Conservation (phyloP, 2,329 filamentous ascomycete species). For the Sphaerulina musiva region DNA sequence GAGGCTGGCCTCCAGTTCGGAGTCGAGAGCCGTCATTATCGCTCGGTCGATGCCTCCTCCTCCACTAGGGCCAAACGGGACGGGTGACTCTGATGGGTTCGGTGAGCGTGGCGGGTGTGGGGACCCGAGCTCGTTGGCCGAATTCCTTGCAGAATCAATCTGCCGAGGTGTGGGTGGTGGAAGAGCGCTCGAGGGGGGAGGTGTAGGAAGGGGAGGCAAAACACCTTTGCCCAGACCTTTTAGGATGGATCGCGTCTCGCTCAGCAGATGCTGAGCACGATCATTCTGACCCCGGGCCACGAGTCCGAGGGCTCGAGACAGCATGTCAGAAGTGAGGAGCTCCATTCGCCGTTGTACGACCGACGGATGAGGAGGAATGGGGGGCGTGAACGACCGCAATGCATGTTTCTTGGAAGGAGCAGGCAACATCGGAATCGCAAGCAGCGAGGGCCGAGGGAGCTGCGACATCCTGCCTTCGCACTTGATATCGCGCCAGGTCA, state of each 20-base stretch:
- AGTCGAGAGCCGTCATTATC: conserved; percentile 80
- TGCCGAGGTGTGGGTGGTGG: conserved; percentile 31
- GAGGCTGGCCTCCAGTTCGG: conserved; percentile 79
- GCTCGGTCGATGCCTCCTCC: conserved; percentile 67
- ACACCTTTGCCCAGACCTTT: conserved; percentile 95
- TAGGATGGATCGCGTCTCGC: conserved; percentile 88
- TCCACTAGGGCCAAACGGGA: conserved; percentile 46
- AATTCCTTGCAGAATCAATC: conserved; percentile 9
- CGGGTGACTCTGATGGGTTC: conserved; percentile 24
- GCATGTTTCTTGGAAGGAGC: conserved; percentile 35
- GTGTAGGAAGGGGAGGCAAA: conserved; percentile 72
- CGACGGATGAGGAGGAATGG: conserved; percentile 88
- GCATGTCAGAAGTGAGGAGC: conserved; percentile 93
- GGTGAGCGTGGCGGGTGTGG: conserved; percentile 33
- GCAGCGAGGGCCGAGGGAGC: conserved; percentile 77
- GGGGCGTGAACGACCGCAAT: conserved; percentile 53
- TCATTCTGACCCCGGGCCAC: conserved; percentile 90
- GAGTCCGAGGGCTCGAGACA: conserved; percentile 82
- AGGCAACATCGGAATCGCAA: conserved; percentile 94
- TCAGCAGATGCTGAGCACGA: conserved; percentile 82
- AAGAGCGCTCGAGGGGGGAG: conserved; percentile 41
- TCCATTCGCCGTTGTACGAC: conserved; percentile 98
- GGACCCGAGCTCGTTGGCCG: conserved; percentile 20
- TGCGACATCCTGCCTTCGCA: conserved; percentile 81
- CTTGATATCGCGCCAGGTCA: conserved; percentile 88